Conservation (phyloP, 345 rosid genomes). For the Euphorbia peplus region DNA sequence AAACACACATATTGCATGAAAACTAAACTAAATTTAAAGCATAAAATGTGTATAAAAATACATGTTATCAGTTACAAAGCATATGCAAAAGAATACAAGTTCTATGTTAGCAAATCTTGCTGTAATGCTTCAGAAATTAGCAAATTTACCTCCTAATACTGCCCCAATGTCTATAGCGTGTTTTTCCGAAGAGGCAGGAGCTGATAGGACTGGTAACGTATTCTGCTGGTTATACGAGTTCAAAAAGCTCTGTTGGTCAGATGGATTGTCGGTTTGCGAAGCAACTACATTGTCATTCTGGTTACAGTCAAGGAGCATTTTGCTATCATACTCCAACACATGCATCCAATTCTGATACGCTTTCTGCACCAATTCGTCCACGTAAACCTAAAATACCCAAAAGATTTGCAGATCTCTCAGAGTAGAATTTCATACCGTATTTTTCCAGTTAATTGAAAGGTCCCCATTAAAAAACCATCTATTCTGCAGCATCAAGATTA, state of each 20-base stretch:
- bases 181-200: conserved; percentile 50
- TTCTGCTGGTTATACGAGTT: conserved; percentile 39
- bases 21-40: no score
- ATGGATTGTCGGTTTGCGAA: conserved; percentile 15
- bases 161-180: conserved; percentile 49
- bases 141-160: conserved; percentile 52
- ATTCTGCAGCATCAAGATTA: no score
- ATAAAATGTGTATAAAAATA: no score
- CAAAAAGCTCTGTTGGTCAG: conserved; percentile 18
- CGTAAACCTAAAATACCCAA: conserved; percentile 15
- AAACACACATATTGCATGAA: no score
- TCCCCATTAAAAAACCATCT: no score
- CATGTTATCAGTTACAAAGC: conserved; percentile 5
- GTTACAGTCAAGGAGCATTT: conserved; percentile 22
- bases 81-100: background rate
- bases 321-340: conserved; percentile 32
- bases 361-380: conserved; percentile 26
- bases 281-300: conserved; percentile 11
- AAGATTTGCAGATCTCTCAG: background rate
- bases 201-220: conserved; percentile 37
- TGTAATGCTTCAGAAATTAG: background rate
- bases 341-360: conserved; percentile 33
- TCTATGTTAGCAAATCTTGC: background rate
- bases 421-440: no score
- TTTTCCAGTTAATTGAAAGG: no score